phyloP scores from a whole-genome alignment of 2,329 filamentous ascomycete species.

The Fusarium floridanum region DNA sequence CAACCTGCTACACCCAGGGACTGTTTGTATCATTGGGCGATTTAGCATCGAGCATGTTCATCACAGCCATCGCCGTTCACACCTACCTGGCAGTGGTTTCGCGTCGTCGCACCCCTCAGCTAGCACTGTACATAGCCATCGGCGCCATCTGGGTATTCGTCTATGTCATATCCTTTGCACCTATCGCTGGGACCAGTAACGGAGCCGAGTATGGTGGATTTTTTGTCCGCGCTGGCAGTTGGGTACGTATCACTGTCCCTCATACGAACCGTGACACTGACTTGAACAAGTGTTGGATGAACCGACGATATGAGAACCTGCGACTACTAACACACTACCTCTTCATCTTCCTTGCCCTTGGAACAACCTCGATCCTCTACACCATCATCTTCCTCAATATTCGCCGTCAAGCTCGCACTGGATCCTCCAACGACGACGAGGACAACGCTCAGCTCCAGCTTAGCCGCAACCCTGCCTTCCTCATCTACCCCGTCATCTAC shows the following conservation, averaged over 20 bases:
- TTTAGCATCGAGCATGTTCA: slow-evolving; percentile 75
- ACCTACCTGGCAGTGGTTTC: slow-evolving; percentile 74
- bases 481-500: slow-evolving; percentile 78
- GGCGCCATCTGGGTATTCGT: slow-evolving; percentile 69
- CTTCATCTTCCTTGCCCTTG: slow-evolving; percentile 68
- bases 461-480: slow-evolving; percentile 65
- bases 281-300: slow-evolving; percentile 71
- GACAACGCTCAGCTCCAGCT: slow-evolving; percentile 33
- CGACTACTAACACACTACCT: slow-evolving; percentile 74
- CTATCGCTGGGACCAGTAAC: slow-evolving; percentile 58
- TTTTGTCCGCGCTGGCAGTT: slow-evolving; percentile 75
- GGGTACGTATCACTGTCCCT: slow-evolving; percentile 57
- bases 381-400: slow-evolving; percentile 56
- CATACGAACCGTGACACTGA: slow-evolving; percentile 2
- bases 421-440: slow-evolving; percentile 17
- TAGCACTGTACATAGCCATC: slow-evolving; percentile 64
- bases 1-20: slow-evolving; percentile 74
- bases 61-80: slow-evolving; percentile 74
- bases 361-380: slow-evolving; percentile 56
- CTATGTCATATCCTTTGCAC: slow-evolving; percentile 68
- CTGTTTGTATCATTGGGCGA: slow-evolving; percentile 77
- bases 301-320: slow-evolving; percentile 63
- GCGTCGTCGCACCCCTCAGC: slow-evolving; percentile 64
- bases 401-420: slow-evolving; percentile 44
- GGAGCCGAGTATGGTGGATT: slow-evolving; percentile 59